Evolutionary conservation across 1,284 basidiomycete species (phyloP).

Genomic region (Stygiomarasmius scandens): DNA sequence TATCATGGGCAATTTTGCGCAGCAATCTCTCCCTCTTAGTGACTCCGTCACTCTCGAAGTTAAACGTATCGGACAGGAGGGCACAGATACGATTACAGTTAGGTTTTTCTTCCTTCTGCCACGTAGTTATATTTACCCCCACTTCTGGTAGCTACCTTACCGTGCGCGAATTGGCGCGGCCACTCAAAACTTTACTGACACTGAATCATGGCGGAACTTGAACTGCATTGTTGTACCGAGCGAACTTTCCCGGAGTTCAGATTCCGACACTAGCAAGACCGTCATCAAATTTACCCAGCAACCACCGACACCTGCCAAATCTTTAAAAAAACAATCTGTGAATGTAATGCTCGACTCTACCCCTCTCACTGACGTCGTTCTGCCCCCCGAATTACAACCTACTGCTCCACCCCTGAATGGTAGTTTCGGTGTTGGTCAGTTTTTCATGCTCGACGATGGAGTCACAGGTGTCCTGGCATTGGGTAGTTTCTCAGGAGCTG

Average conservation of each 20-base stretch:
- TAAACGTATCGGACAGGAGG: conserved; percentile 42
- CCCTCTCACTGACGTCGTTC: conserved; percentile 48
- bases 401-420: conserved; percentile 40
- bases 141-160: conserved; percentile 50
- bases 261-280: conserved; percentile 8
- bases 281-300: conserved; percentile 15
- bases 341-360: conserved; percentile 53
- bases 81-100: conserved; percentile 47
- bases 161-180: conserved; percentile 51
- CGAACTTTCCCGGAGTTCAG: conserved; percentile 34
- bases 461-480: conserved; percentile 62
- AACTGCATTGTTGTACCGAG: conserved; percentile 45
- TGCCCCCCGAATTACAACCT: conserved; percentile 51
- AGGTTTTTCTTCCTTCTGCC: conserved; percentile 12
- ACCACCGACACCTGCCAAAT: conserved; percentile 7
- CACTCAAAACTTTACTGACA: conserved; percentile 49
- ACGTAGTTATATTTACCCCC: conserved; percentile 4
- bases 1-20: conserved; percentile 64
- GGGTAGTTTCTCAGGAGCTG: conserved; percentile 55
- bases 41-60: conserved; percentile 53
- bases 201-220: conserved; percentile 49
- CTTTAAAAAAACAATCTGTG: conserved; percentile 10
- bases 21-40: conserved; percentile 54
- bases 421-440: conserved; percentile 53
- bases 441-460: conserved; percentile 54